phyloP scores from a whole-genome alignment of 2,329 filamentous ascomycete species.

The Stemphylium vesicarium region DNA sequence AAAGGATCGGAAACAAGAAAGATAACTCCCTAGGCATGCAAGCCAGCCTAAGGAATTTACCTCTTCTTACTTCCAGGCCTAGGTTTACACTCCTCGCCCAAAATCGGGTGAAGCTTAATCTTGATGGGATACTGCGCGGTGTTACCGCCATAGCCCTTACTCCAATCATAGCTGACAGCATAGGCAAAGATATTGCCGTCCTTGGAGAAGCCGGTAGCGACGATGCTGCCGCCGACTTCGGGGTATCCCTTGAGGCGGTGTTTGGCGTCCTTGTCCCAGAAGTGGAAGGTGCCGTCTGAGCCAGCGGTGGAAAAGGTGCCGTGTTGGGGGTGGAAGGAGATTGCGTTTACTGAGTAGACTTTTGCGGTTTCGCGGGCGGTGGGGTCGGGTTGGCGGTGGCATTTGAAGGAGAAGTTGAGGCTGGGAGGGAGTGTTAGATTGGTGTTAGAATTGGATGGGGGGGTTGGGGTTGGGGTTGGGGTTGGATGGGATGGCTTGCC shows the following conservation, averaged over 20 bases:
- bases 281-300: slow-evolving; percentile 94
- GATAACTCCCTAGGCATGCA: neutral
- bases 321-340: slow-evolving; percentile 95
- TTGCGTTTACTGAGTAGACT: slow-evolving; percentile 94
- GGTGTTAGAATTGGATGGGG: neutral
- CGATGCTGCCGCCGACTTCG: slow-evolving; percentile 75
- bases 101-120: slow-evolving; percentile 58
- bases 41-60: slow-evolving; percentile 30
- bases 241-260: slow-evolving; percentile 69
- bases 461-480: too few species aligned
- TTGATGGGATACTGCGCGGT: slow-evolving; percentile 63
- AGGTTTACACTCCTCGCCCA: slow-evolving; percentile 59
- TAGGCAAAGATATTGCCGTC: slow-evolving; percentile 69
- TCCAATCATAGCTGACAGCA: slow-evolving; percentile 96
- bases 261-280: slow-evolving; percentile 76
- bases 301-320: slow-evolving; percentile 99
- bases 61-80: slow-evolving; percentile 56
- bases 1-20: too few species aligned
- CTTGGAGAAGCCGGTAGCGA: slow-evolving; percentile 88
- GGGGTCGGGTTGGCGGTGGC: slow-evolving; percentile 82
- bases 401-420: slow-evolving; percentile 99
- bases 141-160: slow-evolving; percentile 90
- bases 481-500: slow-evolving; percentile 50
- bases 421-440: slow-evolving; percentile 30
- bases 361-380: slow-evolving; percentile 72